Evolutionary conservation across 495 filamentous ascomycete species (phyloP).

Genomic region (Bryoglossum gracile): DNA sequence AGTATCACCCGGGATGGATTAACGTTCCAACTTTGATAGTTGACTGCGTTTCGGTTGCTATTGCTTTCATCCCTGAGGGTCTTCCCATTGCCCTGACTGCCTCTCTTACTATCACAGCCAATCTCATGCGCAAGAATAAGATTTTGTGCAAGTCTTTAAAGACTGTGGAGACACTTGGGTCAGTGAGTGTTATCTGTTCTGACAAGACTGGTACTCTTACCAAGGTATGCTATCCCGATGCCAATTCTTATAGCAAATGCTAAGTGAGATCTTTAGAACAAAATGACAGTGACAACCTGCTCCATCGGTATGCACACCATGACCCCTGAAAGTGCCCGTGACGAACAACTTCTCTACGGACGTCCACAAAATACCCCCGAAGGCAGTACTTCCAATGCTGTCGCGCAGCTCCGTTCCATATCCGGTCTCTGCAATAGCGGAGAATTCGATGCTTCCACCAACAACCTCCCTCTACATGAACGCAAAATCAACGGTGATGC

Average conservation of each 20-base stretch:
- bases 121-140: conserved; percentile 30
- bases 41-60: conserved; percentile 57
- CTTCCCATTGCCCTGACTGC: conserved; percentile 62
- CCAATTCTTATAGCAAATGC: neutral
- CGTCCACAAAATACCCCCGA: neutral
- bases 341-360: conserved; percentile 26
- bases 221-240: conserved; percentile 9
- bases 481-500: conserved; percentile 63
- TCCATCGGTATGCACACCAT: conserved; percentile 36
- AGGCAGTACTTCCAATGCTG: conserved; percentile 23
- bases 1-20: conserved; percentile 55
- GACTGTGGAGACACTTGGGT: conserved; percentile 58
- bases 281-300: conserved; percentile 54
- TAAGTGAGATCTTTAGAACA: conserved; percentile 34
- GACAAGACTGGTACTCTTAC: conserved; percentile 48
- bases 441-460: conserved; percentile 55
- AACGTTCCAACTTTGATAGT: conserved; percentile 60
- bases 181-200: conserved; percentile 50
- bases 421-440: conserved; percentile 62
- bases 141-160: conserved; percentile 30
- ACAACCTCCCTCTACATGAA: conserved; percentile 41
- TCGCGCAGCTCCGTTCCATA: conserved; percentile 42
- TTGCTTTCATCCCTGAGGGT: conserved; percentile 69
- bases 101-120: conserved; percentile 38
- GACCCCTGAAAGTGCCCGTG: conserved; percentile 33